Conservation (phyloP, 305 asterid species). For the Nicotiana rustica region DNA sequence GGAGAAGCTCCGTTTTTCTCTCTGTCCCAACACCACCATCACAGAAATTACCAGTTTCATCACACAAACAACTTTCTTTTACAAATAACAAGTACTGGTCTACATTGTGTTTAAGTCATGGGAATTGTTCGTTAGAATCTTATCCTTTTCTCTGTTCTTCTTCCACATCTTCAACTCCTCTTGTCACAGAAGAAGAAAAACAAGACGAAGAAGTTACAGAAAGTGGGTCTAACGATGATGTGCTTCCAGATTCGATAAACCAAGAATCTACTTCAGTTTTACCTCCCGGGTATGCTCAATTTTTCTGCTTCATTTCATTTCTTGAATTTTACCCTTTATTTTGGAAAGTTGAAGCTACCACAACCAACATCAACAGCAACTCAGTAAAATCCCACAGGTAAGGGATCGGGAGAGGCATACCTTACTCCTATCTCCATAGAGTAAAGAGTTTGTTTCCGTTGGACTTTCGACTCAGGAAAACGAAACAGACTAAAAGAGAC, state of each 20-base stretch:
- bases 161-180: constrained; percentile 59
- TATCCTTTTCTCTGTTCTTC: constrained; percentile 41
- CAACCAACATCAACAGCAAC: too few relatives aligned
- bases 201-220: constrained; percentile 35
- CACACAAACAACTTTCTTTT: constrained; percentile 34
- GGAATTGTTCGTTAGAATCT: constrained; percentile 30
- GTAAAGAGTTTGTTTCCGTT: too few relatives aligned
- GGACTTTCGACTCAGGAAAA: too few relatives aligned
- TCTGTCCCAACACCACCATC: constrained; percentile 43
- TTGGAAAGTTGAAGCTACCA: neutral
- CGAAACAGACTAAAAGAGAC: too few relatives aligned
- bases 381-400: too few relatives aligned
- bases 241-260: constrained; percentile 32
- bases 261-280: constrained; percentile 45
- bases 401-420: too few relatives aligned
- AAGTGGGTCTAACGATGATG: constrained; percentile 38
- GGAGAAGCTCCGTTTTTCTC: constrained; percentile 49
- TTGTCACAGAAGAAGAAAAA: constrained; percentile 44
- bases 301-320: neutral
- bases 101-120: constrained; percentile 29
- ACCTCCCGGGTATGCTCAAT: constrained; percentile 49
- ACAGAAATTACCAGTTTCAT: constrained; percentile 27
- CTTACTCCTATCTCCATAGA: too few relatives aligned
- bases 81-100: constrained; percentile 35
- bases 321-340: neutral